phyloP scores from a whole-genome alignment of 2,329 filamentous ascomycete genomes.

The Chaetomium strumarium region DNA sequence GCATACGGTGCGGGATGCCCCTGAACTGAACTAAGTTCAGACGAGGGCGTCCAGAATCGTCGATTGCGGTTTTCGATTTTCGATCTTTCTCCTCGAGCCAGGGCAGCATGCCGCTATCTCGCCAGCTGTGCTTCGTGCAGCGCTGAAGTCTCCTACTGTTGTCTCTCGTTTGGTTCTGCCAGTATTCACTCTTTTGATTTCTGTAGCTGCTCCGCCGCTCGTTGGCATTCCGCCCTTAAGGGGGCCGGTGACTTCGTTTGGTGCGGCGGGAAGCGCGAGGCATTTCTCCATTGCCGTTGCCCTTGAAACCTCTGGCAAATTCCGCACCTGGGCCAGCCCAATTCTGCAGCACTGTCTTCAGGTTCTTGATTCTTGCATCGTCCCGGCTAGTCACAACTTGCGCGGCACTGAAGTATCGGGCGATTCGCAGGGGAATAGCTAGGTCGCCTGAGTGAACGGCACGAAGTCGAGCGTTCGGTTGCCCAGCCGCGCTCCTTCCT shows the following conservation, averaged over 20 bases:
- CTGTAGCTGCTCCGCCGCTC: background rate
- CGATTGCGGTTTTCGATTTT: constrained; percentile 1
- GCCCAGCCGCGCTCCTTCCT: constrained; percentile 1
- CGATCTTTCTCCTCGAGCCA: background rate
- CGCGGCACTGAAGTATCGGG: constrained; percentile 9
- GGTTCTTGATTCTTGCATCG: background rate
- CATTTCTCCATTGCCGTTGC: constrained; percentile 13
- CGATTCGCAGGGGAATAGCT: constrained; percentile 3
- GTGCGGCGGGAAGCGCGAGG: constrained; percentile 8
- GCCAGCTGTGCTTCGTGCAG: background rate
- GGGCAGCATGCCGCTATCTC: background rate
- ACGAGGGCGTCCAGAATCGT: background rate
- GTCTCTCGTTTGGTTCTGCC: constrained; percentile 8
- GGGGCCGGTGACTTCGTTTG: constrained; percentile 4
- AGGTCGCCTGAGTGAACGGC: background rate
- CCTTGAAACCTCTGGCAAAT: constrained; percentile 24
- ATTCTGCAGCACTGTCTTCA: background rate
- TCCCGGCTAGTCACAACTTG: constrained; percentile 5
- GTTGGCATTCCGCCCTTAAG: background rate
- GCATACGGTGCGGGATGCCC: background rate
- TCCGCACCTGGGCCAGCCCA: background rate
- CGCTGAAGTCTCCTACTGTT: background rate
- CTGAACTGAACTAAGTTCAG: background rate
- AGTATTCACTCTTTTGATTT: background rate
- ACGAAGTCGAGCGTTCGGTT: background rate